Conservation (phyloP, 768 basidiomycete species). For the Boletus tomentosulus region DNA sequence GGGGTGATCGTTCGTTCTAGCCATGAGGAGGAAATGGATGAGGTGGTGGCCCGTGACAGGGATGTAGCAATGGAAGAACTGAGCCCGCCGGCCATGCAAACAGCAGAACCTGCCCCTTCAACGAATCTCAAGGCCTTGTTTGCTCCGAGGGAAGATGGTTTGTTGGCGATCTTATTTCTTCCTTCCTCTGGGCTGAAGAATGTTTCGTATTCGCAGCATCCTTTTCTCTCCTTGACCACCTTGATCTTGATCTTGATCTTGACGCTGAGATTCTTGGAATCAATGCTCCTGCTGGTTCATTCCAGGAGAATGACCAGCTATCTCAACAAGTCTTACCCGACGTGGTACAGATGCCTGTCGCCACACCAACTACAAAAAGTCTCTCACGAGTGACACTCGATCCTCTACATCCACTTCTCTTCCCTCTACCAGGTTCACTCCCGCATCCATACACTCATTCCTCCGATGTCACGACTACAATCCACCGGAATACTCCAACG, state of each 20-base stretch:
- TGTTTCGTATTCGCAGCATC: conserved; percentile 36
- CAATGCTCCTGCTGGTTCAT: conserved; percentile 12
- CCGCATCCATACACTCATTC: conserved; percentile 13
- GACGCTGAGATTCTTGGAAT: conserved; percentile 48
- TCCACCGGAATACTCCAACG: conserved; percentile 13
- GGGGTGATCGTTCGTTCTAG: not conserved
- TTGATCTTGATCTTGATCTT: conserved; percentile 71
- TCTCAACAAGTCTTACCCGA: conserved; percentile 5
- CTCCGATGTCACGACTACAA: conserved; percentile 2
- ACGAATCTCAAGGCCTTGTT: conserved; percentile 62
- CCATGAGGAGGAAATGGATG: not conserved
- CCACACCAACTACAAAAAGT: conserved; percentile 2
- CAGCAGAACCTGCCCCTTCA: conserved; percentile 3
- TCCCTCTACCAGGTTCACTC: conserved; percentile 42
- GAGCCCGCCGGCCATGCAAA: not conserved
- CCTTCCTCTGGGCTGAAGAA: not conserved
- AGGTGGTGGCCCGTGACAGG: conserved; percentile 1
- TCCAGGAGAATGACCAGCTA: not conserved
- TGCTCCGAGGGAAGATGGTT: conserved; percentile 34
- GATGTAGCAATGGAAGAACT: conserved; percentile 14
- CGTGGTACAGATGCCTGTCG: not conserved
- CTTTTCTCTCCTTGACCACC: conserved; percentile 73
- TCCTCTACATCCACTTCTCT: conserved; percentile 56
- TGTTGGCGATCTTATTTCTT: conserved; percentile 8
- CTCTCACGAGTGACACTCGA: conserved; percentile 39